These are phyloP conservation scores for Melaleuca quinquenervia DNA, from an alignment of 345 rosid species.

Conservation along the genomic window DNA sequence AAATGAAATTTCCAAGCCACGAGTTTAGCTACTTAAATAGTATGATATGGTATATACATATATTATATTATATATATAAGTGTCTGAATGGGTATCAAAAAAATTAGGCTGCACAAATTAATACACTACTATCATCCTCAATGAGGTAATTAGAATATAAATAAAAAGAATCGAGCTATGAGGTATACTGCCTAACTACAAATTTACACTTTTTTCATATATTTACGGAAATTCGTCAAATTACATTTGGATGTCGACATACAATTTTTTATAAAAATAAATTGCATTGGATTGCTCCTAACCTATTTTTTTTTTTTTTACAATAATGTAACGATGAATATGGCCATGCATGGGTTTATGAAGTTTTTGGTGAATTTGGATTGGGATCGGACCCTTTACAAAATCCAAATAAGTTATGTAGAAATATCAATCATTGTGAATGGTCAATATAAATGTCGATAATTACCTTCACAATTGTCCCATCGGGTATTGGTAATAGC, in stretches of 20 bases:
- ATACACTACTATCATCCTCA: accelerated
- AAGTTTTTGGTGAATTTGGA: accelerated
- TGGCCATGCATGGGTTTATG: accelerated
- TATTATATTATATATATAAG: no score
- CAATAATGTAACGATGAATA: accelerated
- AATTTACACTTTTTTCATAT: not conserved
- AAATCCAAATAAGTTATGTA: accelerated
- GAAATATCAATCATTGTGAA: no score
- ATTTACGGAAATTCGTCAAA: no score
- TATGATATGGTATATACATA: no score
- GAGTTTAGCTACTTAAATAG: not conserved
- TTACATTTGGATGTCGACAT: no score
- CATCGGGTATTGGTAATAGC: accelerated
- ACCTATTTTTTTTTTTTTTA: no score
- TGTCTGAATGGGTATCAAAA: not conserved
- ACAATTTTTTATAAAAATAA: no score
- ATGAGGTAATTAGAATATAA: accelerated
- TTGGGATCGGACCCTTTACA: accelerated
- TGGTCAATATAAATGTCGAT: accelerated
- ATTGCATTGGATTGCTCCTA: accelerated
- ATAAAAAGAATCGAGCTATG: accelerated
- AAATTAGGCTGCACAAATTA: not conserved
- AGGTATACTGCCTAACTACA: accelerated
- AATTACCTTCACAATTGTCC: accelerated
- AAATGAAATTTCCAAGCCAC: not conserved